Base-by-base conservation (phyloP, 306 rosid genomes). In the Quercus rubra region DNA sequence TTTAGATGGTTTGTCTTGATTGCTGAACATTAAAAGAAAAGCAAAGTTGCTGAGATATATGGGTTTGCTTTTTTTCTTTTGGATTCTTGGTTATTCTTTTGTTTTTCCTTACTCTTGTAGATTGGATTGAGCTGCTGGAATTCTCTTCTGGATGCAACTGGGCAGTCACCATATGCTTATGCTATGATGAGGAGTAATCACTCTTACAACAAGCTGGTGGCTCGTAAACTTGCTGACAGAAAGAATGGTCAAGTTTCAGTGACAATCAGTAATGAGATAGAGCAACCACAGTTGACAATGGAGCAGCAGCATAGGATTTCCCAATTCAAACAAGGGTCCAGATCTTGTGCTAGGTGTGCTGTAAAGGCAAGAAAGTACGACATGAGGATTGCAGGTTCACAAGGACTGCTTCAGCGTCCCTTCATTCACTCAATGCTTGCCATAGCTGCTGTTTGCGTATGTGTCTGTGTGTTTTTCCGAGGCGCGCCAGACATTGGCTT, bases 361-460 rank as follows among this genome's bases (percentile, higher is more conserved):
- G 69, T 64, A 58, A 92, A 87, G 11, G 94, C 87, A 56, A 70
- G 79, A 31, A 83, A 57, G 77, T 84, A 54, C 86, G 55, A 43
- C 27, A 85, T 81, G 86, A 85, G 87, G 88, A 76, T 88, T 70
- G 85, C 91, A 27, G 92, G 88, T 62, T 83, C 98, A 23, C 88
- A 77, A 59, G 86, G 94, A n/a, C 77, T 88, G 74, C 89, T 89
- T 80, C 92, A 85, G 79, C 88, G 94, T 2, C 91, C 97, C 17
- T 90, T 85, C 67, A 84, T 94, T 85, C 94, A 89, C 85, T 92
- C 97, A 13, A 85, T 94, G 87, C 91, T 94, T 72, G 96, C 92
- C 35, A 84, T 94, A 79, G 96, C 94, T 56, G 98, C 98, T 9
- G 98, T 94, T 28, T 94, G 97, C 68, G 97, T 91, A 3, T 94